Evolutionary conservation across 2,329 filamentous ascomycete genomes (phyloP).

Genomic region (Paraconiothyrium sp.): DNA sequence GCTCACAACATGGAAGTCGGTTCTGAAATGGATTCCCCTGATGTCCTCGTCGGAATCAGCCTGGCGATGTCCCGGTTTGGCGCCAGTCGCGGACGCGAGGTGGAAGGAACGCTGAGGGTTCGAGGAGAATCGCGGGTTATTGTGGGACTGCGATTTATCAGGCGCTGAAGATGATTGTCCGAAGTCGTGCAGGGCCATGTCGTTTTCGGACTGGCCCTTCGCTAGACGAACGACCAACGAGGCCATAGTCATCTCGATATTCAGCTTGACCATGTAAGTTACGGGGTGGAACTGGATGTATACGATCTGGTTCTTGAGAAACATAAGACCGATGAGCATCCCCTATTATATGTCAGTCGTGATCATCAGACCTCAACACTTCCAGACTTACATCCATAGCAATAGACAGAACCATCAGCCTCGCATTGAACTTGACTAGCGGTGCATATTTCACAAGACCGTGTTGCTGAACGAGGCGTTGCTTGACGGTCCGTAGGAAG

Average conservation of each 20-base stretch:
- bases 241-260: slow-evolving; percentile 58
- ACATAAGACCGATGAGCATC: slow-evolving; percentile 53
- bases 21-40: slow-evolving; percentile 37
- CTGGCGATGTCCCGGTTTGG: slow-evolving; percentile 14
- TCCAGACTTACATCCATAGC: slow-evolving; percentile 50
- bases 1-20: slow-evolving; percentile 35
- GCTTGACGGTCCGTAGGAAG: slow-evolving; percentile 57
- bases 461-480: slow-evolving; percentile 48
- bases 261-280: slow-evolving; percentile 55
- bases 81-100: not conserved
- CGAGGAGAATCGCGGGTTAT: not conserved
- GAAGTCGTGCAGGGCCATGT: slow-evolving; percentile 33
- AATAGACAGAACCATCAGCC: slow-evolving; percentile 52
- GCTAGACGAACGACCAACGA: slow-evolving; percentile 52
- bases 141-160: slow-evolving; percentile 11
- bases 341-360: slow-evolving; percentile 23
- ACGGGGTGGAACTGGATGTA: slow-evolving; percentile 56
- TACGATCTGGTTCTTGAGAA: slow-evolving; percentile 48
- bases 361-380: not conserved
- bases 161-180: slow-evolving; percentile 6
- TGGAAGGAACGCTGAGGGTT: slow-evolving; percentile 4
- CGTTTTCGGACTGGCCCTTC: slow-evolving; percentile 38
- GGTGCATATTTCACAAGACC: slow-evolving; percentile 54
- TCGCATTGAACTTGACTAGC: slow-evolving; percentile 53
- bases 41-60: slow-evolving; percentile 36